A percentile compares a stretch with the other conserved stretches of the same genome.
Evolutionary conservation across 73 alveolate genomes (phyloP).

Genomic region (Uronychia binucleata): DNA sequence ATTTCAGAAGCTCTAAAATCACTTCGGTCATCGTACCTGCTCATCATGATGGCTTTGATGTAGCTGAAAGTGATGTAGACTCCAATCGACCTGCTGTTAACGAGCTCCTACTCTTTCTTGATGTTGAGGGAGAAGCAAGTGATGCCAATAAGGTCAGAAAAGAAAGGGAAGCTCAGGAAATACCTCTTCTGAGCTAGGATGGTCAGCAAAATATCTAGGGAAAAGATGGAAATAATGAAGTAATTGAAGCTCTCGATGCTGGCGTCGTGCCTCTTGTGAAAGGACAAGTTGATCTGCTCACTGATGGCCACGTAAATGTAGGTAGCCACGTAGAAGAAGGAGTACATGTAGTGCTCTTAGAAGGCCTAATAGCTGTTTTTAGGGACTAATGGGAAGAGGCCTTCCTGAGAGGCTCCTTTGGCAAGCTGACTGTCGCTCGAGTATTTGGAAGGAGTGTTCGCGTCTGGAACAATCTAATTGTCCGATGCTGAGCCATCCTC

Average conservation of each 20-base stretch:
- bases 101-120: background rate
- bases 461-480: background rate
- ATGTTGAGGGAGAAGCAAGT: background rate
- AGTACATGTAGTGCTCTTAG: background rate
- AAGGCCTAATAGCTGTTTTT: background rate
- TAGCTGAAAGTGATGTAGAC: background rate
- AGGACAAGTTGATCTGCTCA: background rate
- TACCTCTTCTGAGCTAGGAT: background rate
- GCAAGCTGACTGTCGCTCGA: background rate
- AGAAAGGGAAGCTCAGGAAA: background rate
- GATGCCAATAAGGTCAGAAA: background rate
- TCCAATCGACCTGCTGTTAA: no score
- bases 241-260: background rate
- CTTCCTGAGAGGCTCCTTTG: background rate
- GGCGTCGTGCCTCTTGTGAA: background rate
- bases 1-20: background rate
- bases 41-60: background rate
- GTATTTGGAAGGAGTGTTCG: background rate
- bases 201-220: background rate
- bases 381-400: background rate
- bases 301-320: background rate
- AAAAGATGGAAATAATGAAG: background rate
- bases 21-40: background rate
- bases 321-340: background rate
- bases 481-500: background rate